Conservation (phyloP, 768 basidiomycete genomes). For the Mycena rosella region DNA sequence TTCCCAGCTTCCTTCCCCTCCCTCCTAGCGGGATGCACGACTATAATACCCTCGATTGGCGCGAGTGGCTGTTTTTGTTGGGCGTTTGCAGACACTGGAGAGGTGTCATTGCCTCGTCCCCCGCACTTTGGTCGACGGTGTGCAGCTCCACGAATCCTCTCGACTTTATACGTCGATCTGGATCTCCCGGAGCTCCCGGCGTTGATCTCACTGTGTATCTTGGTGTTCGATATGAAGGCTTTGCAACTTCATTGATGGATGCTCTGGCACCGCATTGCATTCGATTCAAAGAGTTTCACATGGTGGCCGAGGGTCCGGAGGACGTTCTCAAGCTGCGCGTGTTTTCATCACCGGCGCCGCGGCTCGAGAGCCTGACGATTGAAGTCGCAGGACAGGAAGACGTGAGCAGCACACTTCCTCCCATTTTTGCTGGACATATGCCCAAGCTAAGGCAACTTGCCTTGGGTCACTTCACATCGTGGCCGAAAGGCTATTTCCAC, state of each 20-base stretch:
- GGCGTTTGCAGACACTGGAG: slow-evolving; percentile 35
- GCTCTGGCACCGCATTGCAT: slow-evolving; percentile 1
- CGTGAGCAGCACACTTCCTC: slow-evolving; percentile 21
- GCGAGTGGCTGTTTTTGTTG: slow-evolving; percentile 14
- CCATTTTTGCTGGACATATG: slow-evolving; percentile 35
- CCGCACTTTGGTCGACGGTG: slow-evolving; percentile 28
- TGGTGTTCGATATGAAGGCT: slow-evolving; percentile 8
- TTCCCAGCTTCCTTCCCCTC: slow-evolving; percentile 28
- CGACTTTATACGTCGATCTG: slow-evolving; percentile 29
- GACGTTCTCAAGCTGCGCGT: slow-evolving; percentile 15
- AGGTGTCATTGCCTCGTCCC: slow-evolving; percentile 34
- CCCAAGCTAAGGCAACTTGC: slow-evolving; percentile 32
- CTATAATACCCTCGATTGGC: not conserved
- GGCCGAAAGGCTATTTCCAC: slow-evolving; percentile 32
- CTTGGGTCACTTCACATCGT: slow-evolving; percentile 35
- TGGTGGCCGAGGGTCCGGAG: not conserved
- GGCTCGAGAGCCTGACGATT: slow-evolving; percentile 26
- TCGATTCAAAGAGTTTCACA: slow-evolving; percentile 24
- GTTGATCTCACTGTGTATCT: slow-evolving; percentile 32
- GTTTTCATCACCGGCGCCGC: slow-evolving; percentile 24
- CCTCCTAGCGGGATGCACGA: not conserved
- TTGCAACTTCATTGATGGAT: slow-evolving; percentile 8
- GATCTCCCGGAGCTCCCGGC: too few relatives aligned
- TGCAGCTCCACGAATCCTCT: slow-evolving; percentile 12
- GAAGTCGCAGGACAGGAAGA: slow-evolving; percentile 5